phyloP scores from a whole-genome alignment of 2,329 filamentous ascomycete genomes.

The Aspergillus tanneri region DNA sequence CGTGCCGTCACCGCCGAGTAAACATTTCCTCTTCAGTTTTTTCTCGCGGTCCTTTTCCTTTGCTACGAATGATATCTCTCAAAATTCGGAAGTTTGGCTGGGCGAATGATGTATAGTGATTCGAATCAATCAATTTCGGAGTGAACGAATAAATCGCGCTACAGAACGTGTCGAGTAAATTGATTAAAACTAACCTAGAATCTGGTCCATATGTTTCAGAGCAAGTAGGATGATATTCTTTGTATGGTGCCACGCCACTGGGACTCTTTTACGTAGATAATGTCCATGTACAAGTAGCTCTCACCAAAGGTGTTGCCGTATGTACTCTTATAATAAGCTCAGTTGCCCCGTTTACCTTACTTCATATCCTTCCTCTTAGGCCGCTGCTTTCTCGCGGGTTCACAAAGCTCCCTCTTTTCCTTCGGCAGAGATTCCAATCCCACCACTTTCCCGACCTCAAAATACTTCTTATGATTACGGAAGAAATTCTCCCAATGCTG shows the following conservation, averaged over 20 bases:
- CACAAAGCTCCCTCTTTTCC: conserved; percentile 66
- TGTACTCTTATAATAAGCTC: no score
- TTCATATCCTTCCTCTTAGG: conserved; percentile 51
- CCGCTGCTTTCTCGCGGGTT: conserved; percentile 64
- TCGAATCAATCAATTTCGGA: conserved; percentile 31
- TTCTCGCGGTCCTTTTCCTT: conserved; percentile 38
- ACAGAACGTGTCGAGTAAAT: conserved; percentile 35
- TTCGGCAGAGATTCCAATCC: conserved; percentile 40
- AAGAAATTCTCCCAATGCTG: conserved; percentile 86
- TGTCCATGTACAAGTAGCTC: no score
- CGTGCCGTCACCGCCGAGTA: conserved; percentile 48
- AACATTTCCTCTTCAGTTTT: conserved; percentile 34
- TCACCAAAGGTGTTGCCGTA: no score
- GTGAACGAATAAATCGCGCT: conserved; percentile 32
- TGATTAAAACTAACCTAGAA: conserved; percentile 25
- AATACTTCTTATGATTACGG: conserved; percentile 74
- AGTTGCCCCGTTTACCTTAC: conserved; percentile 8
- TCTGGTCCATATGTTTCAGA: neutral
- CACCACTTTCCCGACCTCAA: conserved; percentile 72
- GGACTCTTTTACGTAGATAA: no score
- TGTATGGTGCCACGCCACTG: neutral
- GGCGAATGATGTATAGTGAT: conserved; percentile 37
- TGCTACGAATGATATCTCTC: conserved; percentile 42
- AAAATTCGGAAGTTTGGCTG: conserved; percentile 37
- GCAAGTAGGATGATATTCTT: neutral